These are phyloP conservation scores for Fusarium veterinarium DNA, from an alignment of 2,329 filamentous ascomycete species.

Conservation along the genomic window DNA sequence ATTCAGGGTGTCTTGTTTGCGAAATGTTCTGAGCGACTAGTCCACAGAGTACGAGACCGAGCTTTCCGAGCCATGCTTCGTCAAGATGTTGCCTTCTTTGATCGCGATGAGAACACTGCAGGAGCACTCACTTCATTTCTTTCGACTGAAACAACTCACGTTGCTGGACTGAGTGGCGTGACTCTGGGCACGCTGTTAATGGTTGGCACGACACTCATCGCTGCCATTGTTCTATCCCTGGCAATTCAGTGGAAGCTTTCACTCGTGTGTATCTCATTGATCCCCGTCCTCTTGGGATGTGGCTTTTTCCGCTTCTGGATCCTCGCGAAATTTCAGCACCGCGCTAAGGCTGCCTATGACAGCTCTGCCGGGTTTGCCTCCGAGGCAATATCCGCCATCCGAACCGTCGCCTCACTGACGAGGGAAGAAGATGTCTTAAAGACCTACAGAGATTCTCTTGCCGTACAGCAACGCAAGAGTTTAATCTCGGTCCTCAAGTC, in stretches of 20 bases:
- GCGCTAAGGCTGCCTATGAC: constrained; percentile 83
- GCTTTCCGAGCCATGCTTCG: constrained; percentile 90
- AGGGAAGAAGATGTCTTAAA: constrained; percentile 72
- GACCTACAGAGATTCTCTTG: constrained; percentile 76
- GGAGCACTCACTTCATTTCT: constrained; percentile 90
- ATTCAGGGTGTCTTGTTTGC: constrained; percentile 81
- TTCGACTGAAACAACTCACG: constrained; percentile 88
- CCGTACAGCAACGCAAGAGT: constrained; percentile 73
- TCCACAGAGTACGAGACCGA: constrained; percentile 83
- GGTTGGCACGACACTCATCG: constrained; percentile 81
- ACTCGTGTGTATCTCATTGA: constrained; percentile 81
- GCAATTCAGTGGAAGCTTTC: constrained; percentile 89
- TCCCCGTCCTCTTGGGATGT: constrained; percentile 81
- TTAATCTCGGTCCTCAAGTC: constrained; percentile 80
- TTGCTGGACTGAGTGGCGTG: constrained; percentile 87
- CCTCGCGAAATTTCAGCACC: constrained; percentile 80
- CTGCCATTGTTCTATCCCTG: constrained; percentile 76
- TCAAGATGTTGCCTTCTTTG: constrained; percentile 94
- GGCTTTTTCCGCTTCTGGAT: constrained; percentile 92
- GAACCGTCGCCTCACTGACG: constrained; percentile 73
- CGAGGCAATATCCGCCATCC: constrained; percentile 92
- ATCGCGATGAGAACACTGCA: constrained; percentile 87
- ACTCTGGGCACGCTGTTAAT: constrained; percentile 89
- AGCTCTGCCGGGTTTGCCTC: constrained; percentile 87
- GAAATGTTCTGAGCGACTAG: constrained; percentile 84